These are phyloP conservation scores for Cyberlindnera maritima DNA, from an alignment of 805 yeast species.

Conservation along the genomic window DNA sequence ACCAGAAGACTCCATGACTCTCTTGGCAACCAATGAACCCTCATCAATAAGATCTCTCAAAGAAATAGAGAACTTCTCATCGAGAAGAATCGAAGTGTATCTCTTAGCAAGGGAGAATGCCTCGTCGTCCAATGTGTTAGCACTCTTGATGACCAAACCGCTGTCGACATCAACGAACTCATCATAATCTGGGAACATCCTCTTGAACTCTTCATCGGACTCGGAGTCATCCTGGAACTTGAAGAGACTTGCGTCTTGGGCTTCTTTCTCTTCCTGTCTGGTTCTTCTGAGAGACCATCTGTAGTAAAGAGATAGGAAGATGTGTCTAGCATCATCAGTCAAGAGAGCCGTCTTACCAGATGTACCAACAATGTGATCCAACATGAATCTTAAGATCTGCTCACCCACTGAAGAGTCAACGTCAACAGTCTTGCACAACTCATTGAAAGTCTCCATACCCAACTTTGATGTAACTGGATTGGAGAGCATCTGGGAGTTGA, in stretches of 20 bases:
- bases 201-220: slow-evolving; percentile 73
- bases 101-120: slow-evolving; percentile 47
- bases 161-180: slow-evolving; percentile 46
- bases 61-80: slow-evolving; percentile 7
- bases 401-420: slow-evolving; percentile 50
- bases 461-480: slow-evolving; percentile 26
- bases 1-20: slow-evolving; percentile 26
- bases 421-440: slow-evolving; percentile 38
- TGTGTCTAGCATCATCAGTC: slow-evolving; percentile 36
- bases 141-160: slow-evolving; percentile 21
- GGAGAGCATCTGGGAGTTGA: slow-evolving; percentile 41
- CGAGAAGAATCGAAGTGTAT: slow-evolving; percentile 44
- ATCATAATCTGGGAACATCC: slow-evolving; percentile 86
- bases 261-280: slow-evolving; percentile 61
- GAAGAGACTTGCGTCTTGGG: slow-evolving; percentile 60
- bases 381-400: slow-evolving; percentile 44
- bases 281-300: slow-evolving; percentile 78
- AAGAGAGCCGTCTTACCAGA: slow-evolving; percentile 18
- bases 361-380: slow-evolving; percentile 32
- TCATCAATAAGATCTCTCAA: slow-evolving; percentile 34
- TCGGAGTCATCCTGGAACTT: slow-evolving; percentile 64
- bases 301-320: slow-evolving; percentile 63
- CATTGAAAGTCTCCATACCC: slow-evolving; percentile 36
- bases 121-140: slow-evolving; percentile 40
- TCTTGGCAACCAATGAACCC: slow-evolving; percentile 38